Percentiles rank a stretch among this genome's conserved stretches.
Evolutionary conservation across 2,329 filamentous ascomycete genomes (phyloP).

Genomic region (Aspergillus sp.): DNA sequence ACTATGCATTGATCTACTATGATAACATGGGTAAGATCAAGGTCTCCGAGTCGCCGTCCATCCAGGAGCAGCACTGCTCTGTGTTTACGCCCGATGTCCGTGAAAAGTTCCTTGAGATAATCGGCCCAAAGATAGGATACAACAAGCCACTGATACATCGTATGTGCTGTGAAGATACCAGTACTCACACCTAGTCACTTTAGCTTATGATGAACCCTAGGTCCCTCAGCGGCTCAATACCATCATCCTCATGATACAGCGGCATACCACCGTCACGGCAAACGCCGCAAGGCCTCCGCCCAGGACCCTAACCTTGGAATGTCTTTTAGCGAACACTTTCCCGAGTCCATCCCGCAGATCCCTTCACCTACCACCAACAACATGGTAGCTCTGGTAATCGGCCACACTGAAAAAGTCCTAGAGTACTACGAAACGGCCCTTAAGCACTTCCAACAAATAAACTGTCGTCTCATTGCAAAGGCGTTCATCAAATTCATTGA

Average conservation of each 20-base stretch:
- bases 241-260: conserved; percentile 11
- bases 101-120: conserved; percentile 36
- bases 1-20: conserved; percentile 39
- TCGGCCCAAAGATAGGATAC: conserved; percentile 31
- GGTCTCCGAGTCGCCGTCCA: conserved; percentile 34
- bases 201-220: conserved; percentile 4
- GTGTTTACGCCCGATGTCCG: conserved; percentile 36
- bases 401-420: conserved; percentile 38
- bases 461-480: conserved; percentile 46
- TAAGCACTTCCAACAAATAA: conserved; percentile 46
- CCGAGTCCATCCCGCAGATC: conserved; percentile 26
- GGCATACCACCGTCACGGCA: conserved; percentile 24
- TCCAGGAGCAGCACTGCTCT: conserved; percentile 29
- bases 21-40: conserved; percentile 34
- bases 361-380: conserved; percentile 21
- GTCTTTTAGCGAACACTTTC: conserved; percentile 19
- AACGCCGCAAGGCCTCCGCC: conserved; percentile 28
- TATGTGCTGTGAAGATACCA: conserved; percentile 20
- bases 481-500: conserved; percentile 49
- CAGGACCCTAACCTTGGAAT: conserved; percentile 17
- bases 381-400: conserved; percentile 36
- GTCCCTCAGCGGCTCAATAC: conserved; percentile 16
- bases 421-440: conserved; percentile 44
- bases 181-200: neutral
- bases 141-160: conserved; percentile 27